Conservation (phyloP, 179 eudicot genomes). For the Spergularia azorica region DNA sequence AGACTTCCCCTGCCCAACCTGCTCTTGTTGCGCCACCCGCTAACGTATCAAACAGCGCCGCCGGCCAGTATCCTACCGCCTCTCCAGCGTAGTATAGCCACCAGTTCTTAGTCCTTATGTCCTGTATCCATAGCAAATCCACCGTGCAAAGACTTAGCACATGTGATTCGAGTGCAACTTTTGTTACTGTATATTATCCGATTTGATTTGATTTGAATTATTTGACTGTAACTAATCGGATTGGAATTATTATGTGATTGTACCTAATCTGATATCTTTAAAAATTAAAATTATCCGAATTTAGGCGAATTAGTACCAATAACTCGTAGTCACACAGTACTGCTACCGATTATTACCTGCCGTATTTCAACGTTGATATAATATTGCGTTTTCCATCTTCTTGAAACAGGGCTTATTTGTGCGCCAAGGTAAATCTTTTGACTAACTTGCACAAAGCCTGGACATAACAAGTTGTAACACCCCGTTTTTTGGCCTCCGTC, state of each 20-base stretch:
- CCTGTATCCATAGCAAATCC: background rate
- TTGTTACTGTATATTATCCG: no score
- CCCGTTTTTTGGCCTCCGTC: slow-evolving; percentile 21
- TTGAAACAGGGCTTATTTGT: slow-evolving; percentile 17
- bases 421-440: slow-evolving; percentile 16
- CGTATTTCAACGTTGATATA: slow-evolving; percentile 4
- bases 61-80: slow-evolving; percentile 27
- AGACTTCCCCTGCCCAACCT: slow-evolving; percentile 24
- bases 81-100: slow-evolving; percentile 6
- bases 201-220: no score
- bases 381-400: background rate
- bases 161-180: no score
- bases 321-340: no score
- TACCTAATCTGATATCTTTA: no score
- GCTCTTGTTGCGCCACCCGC: background rate
- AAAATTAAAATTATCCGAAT: no score
- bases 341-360: slow-evolving; percentile 13
- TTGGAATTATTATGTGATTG: no score
- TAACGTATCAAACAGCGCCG: slow-evolving; percentile 8
- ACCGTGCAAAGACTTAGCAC: no score
- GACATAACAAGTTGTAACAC: slow-evolving; percentile 26
- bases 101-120: slow-evolving; percentile 21
- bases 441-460: slow-evolving; percentile 38
- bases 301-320: no score
- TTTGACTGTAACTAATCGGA: no score